phyloP scores from a whole-genome alignment of 2,329 filamentous ascomycete species.

The Lachnellula subtilissima region DNA sequence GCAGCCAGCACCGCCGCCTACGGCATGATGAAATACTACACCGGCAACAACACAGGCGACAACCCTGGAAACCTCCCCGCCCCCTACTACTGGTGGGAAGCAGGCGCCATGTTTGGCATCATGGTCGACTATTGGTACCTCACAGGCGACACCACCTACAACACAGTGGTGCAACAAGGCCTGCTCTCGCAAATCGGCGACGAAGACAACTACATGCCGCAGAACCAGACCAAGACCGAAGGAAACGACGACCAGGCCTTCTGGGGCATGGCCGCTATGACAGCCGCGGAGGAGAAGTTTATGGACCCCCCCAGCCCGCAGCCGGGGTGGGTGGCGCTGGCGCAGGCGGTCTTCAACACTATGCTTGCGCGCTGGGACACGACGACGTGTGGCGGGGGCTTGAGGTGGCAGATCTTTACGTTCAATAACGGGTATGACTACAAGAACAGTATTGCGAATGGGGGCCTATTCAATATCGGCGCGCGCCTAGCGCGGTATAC shows the following conservation, averaged over 20 bases:
- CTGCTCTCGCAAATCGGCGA: conserved; percentile 70
- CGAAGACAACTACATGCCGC: conserved; percentile 71
- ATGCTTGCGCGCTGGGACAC: conserved; percentile 69
- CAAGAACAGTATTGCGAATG: conserved; percentile 63
- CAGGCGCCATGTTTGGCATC: conserved; percentile 70
- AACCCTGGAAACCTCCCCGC: conserved; percentile 47
- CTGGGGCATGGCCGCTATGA: conserved; percentile 66
- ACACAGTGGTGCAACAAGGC: conserved; percentile 59
- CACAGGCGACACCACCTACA: conserved; percentile 68
- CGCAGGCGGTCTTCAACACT: conserved; percentile 75
- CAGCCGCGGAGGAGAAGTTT: conserved; percentile 64
- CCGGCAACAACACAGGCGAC: conserved; percentile 45
- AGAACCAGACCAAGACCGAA: conserved; percentile 61
- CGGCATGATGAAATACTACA: conserved; percentile 48
- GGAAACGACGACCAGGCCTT: conserved; percentile 74
- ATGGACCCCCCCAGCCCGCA: conserved; percentile 47
- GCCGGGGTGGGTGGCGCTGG: conserved; percentile 65
- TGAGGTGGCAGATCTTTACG: conserved; percentile 79
- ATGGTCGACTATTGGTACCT: conserved; percentile 81
- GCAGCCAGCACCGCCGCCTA: conserved; percentile 37
- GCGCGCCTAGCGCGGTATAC: conserved; percentile 71
- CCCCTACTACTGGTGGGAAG: conserved; percentile 55
- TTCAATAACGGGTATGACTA: conserved; percentile 79
- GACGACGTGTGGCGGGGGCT: conserved; percentile 61
- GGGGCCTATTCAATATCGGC: conserved; percentile 55